Evolutionary conservation across 1,139 yeast genomes (phyloP).

Genomic region (Pichia sp.): DNA sequence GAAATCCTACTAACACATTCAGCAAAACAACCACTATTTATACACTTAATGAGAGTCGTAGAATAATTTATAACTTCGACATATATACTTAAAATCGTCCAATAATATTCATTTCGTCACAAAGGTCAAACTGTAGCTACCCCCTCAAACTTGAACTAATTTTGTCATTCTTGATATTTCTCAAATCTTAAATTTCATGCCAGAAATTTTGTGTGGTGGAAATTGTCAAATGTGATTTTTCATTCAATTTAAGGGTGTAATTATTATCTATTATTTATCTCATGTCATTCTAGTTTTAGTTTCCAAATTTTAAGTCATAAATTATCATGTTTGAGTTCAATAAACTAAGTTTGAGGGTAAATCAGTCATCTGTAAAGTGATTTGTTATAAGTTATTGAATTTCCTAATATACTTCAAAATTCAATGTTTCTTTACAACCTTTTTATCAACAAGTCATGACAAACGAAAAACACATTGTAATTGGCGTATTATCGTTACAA

Average conservation of each 20-base stretch:
- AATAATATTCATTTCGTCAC: not conserved
- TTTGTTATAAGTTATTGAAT: not conserved
- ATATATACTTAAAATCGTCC: not conserved
- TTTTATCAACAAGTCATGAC: not conserved
- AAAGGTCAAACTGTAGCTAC: not conserved
- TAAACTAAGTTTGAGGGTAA: not conserved
- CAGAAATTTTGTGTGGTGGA: not conserved
- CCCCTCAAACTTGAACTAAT: not conserved
- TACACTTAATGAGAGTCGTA: not conserved
- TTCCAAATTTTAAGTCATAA: too few relatives aligned
- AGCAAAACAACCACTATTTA: not conserved
- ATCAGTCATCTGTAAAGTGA: not conserved
- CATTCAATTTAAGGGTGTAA: not conserved
- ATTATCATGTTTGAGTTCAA: not conserved
- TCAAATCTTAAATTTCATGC: not conserved
- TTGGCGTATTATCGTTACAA: conserved; percentile 75
- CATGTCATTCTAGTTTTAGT: too few relatives aligned
- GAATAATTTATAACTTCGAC: not conserved
- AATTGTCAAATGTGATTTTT: not conserved
- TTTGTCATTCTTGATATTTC: not conserved
- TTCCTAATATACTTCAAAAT: not conserved
- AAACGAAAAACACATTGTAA: conserved; percentile 19
- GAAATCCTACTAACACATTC: not conserved
- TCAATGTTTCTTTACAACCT: not conserved
- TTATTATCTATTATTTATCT: too few relatives aligned